Percentiles rank a stretch among this genome's conserved stretches.
These are phyloP conservation scores for Ceratobasidium sp. DNA, from an alignment of 1,284 basidiomycete genomes.

Conservation along the genomic window DNA sequence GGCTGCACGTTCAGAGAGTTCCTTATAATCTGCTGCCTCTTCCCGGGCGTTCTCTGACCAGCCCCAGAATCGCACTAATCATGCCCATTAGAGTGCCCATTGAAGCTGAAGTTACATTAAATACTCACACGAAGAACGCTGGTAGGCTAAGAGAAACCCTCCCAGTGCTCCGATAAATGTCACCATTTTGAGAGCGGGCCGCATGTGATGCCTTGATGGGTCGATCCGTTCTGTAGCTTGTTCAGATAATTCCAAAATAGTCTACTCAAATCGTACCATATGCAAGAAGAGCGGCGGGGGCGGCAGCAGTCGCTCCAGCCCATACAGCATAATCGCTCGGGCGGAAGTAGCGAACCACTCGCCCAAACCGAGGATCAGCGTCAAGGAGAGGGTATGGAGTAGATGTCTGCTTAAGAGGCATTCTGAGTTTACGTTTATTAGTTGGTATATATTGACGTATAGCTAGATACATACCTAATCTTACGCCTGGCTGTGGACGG, in stretches of 20 bases:
- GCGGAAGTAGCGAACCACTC: conserved; percentile 92
- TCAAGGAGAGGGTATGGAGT: conserved; percentile 89
- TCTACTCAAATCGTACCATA: conserved; percentile 69
- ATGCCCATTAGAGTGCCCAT: not conserved
- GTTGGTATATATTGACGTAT: not conserved
- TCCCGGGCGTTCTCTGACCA: conserved; percentile 93
- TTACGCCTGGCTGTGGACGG: conserved; percentile 19
- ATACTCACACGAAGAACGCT: conserved; percentile 84
- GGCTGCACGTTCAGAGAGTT: conserved; percentile 77
- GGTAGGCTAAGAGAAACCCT: conserved; percentile 95
- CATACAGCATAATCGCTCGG: conserved; percentile 88
- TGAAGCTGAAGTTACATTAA: not conserved
- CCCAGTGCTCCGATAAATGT: conserved; percentile 79
- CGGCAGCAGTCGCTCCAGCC: conserved; percentile 84
- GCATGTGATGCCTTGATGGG: conserved; percentile 48
- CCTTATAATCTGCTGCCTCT: conserved; percentile 78
- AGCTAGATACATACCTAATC: conserved; percentile 13
- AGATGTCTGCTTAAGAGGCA: conserved; percentile 78
- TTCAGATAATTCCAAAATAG: conserved; percentile 1
- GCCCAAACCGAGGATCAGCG: conserved; percentile 88
- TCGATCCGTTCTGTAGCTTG: conserved; percentile 39
- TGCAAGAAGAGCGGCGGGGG: conserved; percentile 79
- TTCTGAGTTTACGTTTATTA: conserved; percentile 55
- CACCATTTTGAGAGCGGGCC: conserved; percentile 62
- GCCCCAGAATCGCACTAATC: conserved; percentile 93